Base-by-base conservation (phyloP, 2,329 filamentous ascomycete genomes). In the Zelopaecilomyces penicillatus region DNA sequence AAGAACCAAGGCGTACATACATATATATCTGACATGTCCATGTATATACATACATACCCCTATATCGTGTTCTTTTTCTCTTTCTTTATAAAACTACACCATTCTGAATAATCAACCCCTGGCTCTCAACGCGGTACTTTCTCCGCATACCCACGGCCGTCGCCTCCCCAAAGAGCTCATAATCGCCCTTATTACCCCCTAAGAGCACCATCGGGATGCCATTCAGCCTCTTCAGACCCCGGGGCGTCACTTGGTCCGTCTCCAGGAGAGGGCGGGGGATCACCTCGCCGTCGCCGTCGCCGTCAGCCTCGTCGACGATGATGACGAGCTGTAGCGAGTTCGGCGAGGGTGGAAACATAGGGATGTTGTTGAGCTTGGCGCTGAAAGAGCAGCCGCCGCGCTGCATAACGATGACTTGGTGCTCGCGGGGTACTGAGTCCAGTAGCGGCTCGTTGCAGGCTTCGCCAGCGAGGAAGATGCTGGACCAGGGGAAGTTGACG, bases 301-400 rank as follows among this genome's bases (percentile, higher is more conserved):
- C 64, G 11, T 68, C 61, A 10, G 41, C 30, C 39, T 67, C 63
- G 48, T 68, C 65, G 4, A 96, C 78, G 0, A 96, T 67, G 37
- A 97, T 69, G 29, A 97, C 87, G 4, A 97, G 75, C 61, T 95
- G 86, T 12, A 97, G 69, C 1, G 81, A 73, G 3, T 64, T 61
- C 1, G 70, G 61, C 0, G 73, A 70, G 0, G 85, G 82, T 1
- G 80, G 73, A 59, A 83, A 91, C 7, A 79, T 77, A 1, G 91
- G 89, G n/a, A 97, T 89, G 52, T 87, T 90, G 42, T 76, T 73
- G 1, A 97, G 68, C 63, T 98, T 98, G 29, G 83, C 68, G 32
- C 78, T 83, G 63, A 97, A 97, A 27, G 77, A 84, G 67, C 93
- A 98, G 1, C 80, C 81, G 34, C 93, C 91, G 5, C 93, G 81